Evolutionary conservation across 257 asterid species (phyloP).

Genomic region (Cinchona pubescens): DNA sequence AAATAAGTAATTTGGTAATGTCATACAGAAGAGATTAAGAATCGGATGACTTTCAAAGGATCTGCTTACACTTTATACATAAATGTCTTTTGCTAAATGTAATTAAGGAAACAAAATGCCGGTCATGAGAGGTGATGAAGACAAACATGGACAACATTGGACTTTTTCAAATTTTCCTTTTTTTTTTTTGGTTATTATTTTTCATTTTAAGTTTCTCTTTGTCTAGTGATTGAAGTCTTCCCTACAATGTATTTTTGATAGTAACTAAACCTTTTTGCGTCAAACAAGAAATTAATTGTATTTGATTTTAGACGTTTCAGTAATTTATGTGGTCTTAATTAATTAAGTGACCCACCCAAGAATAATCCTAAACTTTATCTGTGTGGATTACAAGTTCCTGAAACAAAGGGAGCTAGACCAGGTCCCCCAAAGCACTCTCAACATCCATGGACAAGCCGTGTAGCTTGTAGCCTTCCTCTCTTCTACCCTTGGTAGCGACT

Average conservation of each 20-base stretch:
- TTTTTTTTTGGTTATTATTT: no score
- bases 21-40: neutral
- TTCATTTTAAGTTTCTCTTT: neutral
- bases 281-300: neutral
- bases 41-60: neutral
- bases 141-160: neutral
- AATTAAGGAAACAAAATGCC: neutral
- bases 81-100: no score
- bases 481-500: no score
- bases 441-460: no score
- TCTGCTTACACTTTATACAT: no score
- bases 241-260: neutral
- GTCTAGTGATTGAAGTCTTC: neutral
- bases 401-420: no score
- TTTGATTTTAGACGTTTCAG: neutral
- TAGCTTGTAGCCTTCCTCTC: no score
- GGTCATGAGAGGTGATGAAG: neutral
- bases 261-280: neutral
- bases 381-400: no score
- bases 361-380: no score
- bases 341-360: no score
- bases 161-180: no score
- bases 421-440: no score
- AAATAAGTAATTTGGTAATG: neutral
- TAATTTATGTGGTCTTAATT: neutral